Conservation (phyloP, 345 rosid species). For the Nasturtium officinale region DNA sequence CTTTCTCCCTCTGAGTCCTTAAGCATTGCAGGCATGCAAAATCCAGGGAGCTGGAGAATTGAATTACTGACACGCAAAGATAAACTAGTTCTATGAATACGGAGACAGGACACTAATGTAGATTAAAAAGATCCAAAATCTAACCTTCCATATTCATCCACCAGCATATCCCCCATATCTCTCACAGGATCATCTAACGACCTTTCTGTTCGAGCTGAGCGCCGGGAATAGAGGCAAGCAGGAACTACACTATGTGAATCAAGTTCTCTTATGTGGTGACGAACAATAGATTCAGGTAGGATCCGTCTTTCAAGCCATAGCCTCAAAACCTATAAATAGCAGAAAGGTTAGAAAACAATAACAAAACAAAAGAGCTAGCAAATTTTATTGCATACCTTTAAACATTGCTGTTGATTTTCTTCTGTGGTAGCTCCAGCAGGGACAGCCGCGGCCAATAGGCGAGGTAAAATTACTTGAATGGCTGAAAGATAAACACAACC, state of each 20-base stretch:
- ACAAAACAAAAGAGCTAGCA: neutral
- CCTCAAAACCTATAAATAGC: slow-evolving; percentile 70
- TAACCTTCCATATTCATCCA: slow-evolving; percentile 98
- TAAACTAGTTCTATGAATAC: slow-evolving; percentile 22
- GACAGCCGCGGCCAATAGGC: slow-evolving; percentile 76
- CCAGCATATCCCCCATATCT: slow-evolving; percentile 99
- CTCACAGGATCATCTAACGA: slow-evolving; percentile 97
- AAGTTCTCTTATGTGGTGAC: slow-evolving; percentile 84
- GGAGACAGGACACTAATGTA: neutral
- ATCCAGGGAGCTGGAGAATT: slow-evolving; percentile 95
- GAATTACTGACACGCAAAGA: slow-evolving; percentile 75
- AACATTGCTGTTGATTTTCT: slow-evolving; percentile 87
- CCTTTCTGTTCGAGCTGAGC: slow-evolving; percentile 95
- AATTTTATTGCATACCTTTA: slow-evolving; percentile 57
- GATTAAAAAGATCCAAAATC: slow-evolving; percentile 19
- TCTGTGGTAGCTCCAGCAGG: slow-evolving; percentile 79
- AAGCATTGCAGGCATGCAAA: slow-evolving; percentile 89
- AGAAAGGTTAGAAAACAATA: slow-evolving; percentile 1
- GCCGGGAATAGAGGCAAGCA: slow-evolving; percentile 78
- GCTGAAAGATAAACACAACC: slow-evolving; percentile 71
- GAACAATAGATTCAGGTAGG: slow-evolving; percentile 74
- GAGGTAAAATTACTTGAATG: slow-evolving; percentile 71
- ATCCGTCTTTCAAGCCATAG: slow-evolving; percentile 92
- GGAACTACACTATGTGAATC: slow-evolving; percentile 62
- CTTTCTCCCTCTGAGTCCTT: slow-evolving; percentile 80